Base-by-base conservation (phyloP, 2,329 filamentous ascomycete species). In the Fusarium tuaranense region DNA sequence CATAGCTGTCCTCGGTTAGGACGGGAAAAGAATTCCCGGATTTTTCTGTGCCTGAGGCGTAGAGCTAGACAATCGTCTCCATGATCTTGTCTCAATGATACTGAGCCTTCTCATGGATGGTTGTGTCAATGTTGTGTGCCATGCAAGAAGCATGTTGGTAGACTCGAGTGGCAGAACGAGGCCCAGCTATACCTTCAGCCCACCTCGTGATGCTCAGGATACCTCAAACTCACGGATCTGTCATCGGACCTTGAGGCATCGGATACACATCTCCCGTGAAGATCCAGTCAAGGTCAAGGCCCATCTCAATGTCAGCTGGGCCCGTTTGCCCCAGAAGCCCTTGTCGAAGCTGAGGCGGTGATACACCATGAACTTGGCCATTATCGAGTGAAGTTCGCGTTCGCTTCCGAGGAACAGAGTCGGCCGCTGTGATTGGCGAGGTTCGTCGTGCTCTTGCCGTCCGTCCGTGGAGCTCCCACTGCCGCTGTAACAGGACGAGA, bases 401-500 rank as follows among this genome's bases (percentile, higher is more conserved):
- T 5, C 68, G 67, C 27, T 78, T 76, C 20, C 79, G 74, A 2
- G 70, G 67, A 27, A 48, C 65, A 55, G 16, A 57, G 32, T 30
- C 62, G 32, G 34, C n/a, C 34, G 22, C 67, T 44, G 13, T 55
- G 0, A 39, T 20, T 16, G 46, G 59, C 12, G 69, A 60, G 1
- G 65, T 30, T 16, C 67, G 48, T 5, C 65, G 63, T n/a, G 36
- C 67, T 13, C 71, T 66, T 6, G 60, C 44, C 3, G 69, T 59
- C 20, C 61, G 63, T 2, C 71, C 71, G 12, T 66, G 64, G 3
- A 72, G 64, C 57, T 74, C 73, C 75, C 75, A 77, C 41, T 72
- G 68, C 18, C 77, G 68, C 36, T 79, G 77, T n/a, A 78, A 34
- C 39, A 78, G 27, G 7, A 74, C 51, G 3, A 79, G 65, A 18